Evolutionary conservation across 2,329 filamentous ascomycete genomes (phyloP), one percentile per base, ranked within the genome.

Genomic region (Pseudopyrenochaeta lycopersici): DNA sequence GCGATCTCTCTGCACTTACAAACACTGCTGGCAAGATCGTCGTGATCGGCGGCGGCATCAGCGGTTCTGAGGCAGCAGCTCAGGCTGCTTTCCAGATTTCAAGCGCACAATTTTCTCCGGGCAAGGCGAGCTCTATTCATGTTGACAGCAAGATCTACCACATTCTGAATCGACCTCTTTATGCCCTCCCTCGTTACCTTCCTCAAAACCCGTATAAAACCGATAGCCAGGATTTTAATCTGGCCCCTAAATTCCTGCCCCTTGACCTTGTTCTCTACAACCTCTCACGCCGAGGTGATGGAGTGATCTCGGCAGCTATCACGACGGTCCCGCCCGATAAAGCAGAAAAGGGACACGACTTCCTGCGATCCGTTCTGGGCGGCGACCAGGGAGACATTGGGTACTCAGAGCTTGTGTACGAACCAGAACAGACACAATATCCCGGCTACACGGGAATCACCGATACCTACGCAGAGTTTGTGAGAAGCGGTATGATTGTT

Each of bases 11-110:
- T 0, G 53, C 56, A 3, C 54, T 75, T 11, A 57, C 60, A 7
- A 21, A 58, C 4, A 54, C 38, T 4, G 17, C 66, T 1, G 84
- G 85, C 15, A 90, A 88, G 66, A 86, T 95, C 14, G 80, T 92
- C 1, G 80, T 96, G 0, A 85, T 92, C 1, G 91, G 91, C 0
- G 91, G 90, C 0, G 90, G 92, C 64, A 92, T 95, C 83, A 94
- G 90, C 2, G 91, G 90, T 0, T 85, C 90, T 4, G 91, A 96
- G 77, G 88, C 89, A 43, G 88, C 90, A 0, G 88, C 86, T 9
- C 87, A 88, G 1, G 84, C 93, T 44, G 90, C 90, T 10, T 81
- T 86, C 4, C 86, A 92, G 57, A 73, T 94, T 1, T 93, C 90
- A 0, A 86, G 86, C 5, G 82, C 83, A 2, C 73, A 76, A 11